Conservation (phyloP, 108 stramenopile species). For the Fistulifera solaris region DNA sequence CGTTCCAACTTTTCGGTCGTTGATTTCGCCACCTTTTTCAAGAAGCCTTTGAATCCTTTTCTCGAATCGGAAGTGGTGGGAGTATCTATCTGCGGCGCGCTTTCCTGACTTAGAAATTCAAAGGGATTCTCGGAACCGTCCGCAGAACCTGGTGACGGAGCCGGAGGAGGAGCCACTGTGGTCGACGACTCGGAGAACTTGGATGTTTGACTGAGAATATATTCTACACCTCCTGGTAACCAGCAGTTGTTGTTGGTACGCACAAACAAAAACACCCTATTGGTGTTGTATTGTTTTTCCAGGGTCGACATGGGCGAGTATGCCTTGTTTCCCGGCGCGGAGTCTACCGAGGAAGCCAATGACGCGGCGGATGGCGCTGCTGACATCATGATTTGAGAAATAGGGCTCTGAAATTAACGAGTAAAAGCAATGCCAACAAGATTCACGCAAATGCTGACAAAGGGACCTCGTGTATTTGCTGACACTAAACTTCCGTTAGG, state of each 20-base stretch:
- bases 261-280: slow-evolving; percentile 43
- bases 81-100: background rate
- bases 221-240: slow-evolving; percentile 53
- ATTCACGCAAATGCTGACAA: too few species aligned
- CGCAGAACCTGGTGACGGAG: background rate
- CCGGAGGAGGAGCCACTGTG: background rate
- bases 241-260: slow-evolving; percentile 32
- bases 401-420: too few species aligned
- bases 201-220: slow-evolving; percentile 28
- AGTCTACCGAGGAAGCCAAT: background rate
- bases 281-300: slow-evolving; percentile 30
- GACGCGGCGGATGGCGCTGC: background rate
- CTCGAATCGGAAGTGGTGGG: slow-evolving; percentile 9
- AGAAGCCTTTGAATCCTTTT: slow-evolving; percentile 16
- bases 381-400: too few species aligned
- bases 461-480: too few species aligned
- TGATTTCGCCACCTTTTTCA: slow-evolving; percentile 48
- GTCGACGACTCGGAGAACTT: background rate
- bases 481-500: too few species aligned
- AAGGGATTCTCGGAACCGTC: slow-evolving; percentile 24
- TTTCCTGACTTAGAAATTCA: slow-evolving; percentile 24
- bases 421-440: too few species aligned
- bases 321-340: background rate
- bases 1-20: slow-evolving; percentile 50
- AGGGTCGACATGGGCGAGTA: slow-evolving; percentile 38